Evolutionary conservation across 257 asterid genomes (phyloP).

Genomic region (Scutellaria galericulata): DNA sequence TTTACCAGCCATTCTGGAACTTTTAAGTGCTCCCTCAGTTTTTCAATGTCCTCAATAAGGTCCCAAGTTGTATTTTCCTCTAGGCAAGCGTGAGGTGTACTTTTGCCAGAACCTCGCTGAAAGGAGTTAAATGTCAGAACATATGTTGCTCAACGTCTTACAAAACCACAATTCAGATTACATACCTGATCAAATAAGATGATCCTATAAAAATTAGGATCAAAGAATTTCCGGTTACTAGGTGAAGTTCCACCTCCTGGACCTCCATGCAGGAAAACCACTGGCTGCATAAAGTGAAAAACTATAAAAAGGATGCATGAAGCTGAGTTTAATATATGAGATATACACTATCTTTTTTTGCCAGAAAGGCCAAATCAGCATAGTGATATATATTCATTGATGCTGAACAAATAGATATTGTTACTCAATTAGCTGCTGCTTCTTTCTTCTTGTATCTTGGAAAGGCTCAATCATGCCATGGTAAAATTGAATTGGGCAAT

Average conservation of each 20-base stretch:
- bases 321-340: slow-evolving; percentile 17
- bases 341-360: slow-evolving; percentile 2
- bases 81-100: slow-evolving; percentile 94
- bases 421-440: no score
- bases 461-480: background rate
- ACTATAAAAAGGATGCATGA: slow-evolving; percentile 19
- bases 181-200: slow-evolving; percentile 90
- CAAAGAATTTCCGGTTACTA: slow-evolving; percentile 84
- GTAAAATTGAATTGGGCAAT: background rate
- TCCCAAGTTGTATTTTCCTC: slow-evolving; percentile 94
- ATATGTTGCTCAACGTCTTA: slow-evolving; percentile 29
- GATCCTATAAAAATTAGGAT: slow-evolving; percentile 79
- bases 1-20: slow-evolving; percentile 95
- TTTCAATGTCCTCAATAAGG: slow-evolving; percentile 86
- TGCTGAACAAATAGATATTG: no score
- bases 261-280: slow-evolving; percentile 94
- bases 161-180: slow-evolving; percentile 28
- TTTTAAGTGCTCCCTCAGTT: slow-evolving; percentile 74
- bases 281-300: slow-evolving; percentile 66
- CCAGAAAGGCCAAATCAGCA: slow-evolving; percentile 8
- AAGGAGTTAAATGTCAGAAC: slow-evolving; percentile 30
- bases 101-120: slow-evolving; percentile 94
- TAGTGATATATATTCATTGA: background rate
- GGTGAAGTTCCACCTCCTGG: slow-evolving; percentile 99
- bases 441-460: no score